Evolutionary conservation across 2,329 filamentous ascomycete species (phyloP).

Genomic region (Dryadomyces sulphureus): DNA sequence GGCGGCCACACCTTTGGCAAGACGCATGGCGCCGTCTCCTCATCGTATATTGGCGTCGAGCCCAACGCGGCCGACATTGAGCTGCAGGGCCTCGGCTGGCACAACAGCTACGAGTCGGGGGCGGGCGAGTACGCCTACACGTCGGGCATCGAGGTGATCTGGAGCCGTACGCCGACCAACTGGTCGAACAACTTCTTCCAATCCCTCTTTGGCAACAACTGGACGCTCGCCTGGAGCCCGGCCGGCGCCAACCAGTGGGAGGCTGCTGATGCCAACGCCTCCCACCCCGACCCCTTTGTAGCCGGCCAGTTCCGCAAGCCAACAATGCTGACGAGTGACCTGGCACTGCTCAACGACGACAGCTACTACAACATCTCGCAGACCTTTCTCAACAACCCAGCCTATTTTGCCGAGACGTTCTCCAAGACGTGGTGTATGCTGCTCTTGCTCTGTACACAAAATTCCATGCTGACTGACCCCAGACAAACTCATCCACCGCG

Average conservation of each 20-base stretch:
- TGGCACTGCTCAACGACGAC: constrained; percentile 57
- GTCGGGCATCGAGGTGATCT: constrained; percentile 63
- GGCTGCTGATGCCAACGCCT: constrained; percentile 53
- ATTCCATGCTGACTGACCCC: too few relatives aligned
- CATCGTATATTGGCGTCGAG: constrained; percentile 51
- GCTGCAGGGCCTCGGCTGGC: constrained; percentile 59
- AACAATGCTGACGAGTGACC: constrained; percentile 61
- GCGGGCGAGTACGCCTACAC: constrained; percentile 63
- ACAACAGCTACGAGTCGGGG: constrained; percentile 46
- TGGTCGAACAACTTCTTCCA: constrained; percentile 64
- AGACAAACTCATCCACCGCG: constrained; percentile 66
- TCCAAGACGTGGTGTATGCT: constrained; percentile 49
- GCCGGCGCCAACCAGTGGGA: constrained; percentile 66
- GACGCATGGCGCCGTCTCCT: constrained; percentile 58
- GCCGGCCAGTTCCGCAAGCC: constrained; percentile 55
- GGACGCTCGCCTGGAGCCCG: constrained; percentile 61
- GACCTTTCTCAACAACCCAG: constrained; percentile 52
- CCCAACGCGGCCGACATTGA: constrained; percentile 50
- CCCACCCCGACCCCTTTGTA: constrained; percentile 50
- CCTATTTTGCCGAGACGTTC: constrained; percentile 55
- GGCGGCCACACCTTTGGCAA: constrained; percentile 71
- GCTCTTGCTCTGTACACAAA: neutral
- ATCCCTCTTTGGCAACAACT: constrained; percentile 66
- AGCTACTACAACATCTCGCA: constrained; percentile 62
- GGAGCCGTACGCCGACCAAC: constrained; percentile 61